Evolutionary conservation across 169 alveolate species (phyloP).

Genomic region (Besnoitia besnoiti): DNA sequence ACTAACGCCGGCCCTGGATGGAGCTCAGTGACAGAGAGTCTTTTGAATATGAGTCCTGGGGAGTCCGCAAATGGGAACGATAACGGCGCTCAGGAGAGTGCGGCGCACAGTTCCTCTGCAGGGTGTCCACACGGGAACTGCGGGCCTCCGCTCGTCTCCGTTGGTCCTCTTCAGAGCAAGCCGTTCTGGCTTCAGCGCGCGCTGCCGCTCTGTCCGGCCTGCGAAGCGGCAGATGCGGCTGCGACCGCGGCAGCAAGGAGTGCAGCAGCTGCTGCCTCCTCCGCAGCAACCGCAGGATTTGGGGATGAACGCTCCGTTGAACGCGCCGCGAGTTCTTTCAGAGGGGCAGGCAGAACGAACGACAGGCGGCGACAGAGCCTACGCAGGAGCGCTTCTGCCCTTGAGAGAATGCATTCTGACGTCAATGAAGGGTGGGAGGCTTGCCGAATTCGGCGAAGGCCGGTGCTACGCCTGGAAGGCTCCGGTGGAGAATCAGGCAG

Average conservation of each 20-base stretch:
- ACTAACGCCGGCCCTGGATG: not conserved
- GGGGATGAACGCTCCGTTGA: not conserved
- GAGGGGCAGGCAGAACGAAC: not conserved
- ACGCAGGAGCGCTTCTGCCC: no score
- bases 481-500: not conserved
- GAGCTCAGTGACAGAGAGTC: not conserved
- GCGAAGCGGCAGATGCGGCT: conserved; percentile 34
- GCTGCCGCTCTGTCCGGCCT: conserved; percentile 24
- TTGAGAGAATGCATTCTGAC: no score
- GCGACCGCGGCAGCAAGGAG: not conserved
- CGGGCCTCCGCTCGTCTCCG: conserved; percentile 19
- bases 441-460: not conserved
- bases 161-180: not conserved
- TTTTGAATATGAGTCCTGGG: not conserved
- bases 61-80: not conserved
- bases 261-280: not conserved
- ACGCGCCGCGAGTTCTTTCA: no score
- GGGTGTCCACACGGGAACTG: not conserved
- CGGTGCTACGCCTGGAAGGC: not conserved
- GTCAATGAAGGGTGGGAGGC: no score
- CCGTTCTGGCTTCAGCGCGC: conserved; percentile 41
- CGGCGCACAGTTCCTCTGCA: not conserved
- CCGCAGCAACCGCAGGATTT: not conserved
- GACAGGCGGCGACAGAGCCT: no score
- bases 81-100: not conserved